Percentiles rank a stretch among this genome's conserved stretches.
phyloP scores from a whole-genome alignment of 2,329 filamentous ascomycete genomes.

The Paraconiothyrium brasiliense region DNA sequence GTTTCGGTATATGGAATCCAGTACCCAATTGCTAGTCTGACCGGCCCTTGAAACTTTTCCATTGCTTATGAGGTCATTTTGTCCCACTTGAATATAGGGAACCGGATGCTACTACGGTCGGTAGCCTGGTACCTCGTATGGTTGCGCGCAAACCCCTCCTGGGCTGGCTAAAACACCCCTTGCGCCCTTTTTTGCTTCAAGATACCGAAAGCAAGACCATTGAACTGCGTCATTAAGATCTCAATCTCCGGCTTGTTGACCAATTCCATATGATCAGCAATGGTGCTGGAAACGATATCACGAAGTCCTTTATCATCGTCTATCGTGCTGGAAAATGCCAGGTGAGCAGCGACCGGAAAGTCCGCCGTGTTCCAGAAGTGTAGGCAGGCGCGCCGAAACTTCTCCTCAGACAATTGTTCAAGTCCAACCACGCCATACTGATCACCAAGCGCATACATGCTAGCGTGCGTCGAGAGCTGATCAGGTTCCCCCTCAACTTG shows the following conservation, averaged over 20 bases:
- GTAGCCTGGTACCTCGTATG: too few relatives aligned
- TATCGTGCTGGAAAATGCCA: slow-evolving; percentile 34
- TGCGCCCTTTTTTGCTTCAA: neutral
- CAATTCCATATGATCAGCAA: slow-evolving; percentile 28
- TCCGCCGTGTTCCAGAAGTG: slow-evolving; percentile 26
- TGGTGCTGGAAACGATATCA: slow-evolving; percentile 33
- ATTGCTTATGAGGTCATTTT: too few relatives aligned
- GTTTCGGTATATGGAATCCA: too few relatives aligned
- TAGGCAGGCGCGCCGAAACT: slow-evolving; percentile 18
- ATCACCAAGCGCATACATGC: slow-evolving; percentile 13
- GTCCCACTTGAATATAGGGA: too few relatives aligned
- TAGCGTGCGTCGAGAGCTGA: neutral
- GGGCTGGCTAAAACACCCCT: too few relatives aligned
- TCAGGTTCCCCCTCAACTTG: neutral
- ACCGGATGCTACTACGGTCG: too few relatives aligned
- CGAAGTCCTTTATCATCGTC: slow-evolving; percentile 39
- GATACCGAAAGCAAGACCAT: slow-evolving; percentile 8
- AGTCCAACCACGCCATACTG: slow-evolving; percentile 24
- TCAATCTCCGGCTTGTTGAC: slow-evolving; percentile 10
- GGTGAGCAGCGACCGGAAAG: slow-evolving; percentile 35
- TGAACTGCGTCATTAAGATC: slow-evolving; percentile 2
- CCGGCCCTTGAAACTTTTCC: too few relatives aligned
- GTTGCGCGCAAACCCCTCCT: too few relatives aligned
- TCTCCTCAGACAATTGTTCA: slow-evolving; percentile 22
- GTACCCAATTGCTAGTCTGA: too few relatives aligned